Conservation (phyloP, 306 rosid species). For the Cicer yamashitae region DNA sequence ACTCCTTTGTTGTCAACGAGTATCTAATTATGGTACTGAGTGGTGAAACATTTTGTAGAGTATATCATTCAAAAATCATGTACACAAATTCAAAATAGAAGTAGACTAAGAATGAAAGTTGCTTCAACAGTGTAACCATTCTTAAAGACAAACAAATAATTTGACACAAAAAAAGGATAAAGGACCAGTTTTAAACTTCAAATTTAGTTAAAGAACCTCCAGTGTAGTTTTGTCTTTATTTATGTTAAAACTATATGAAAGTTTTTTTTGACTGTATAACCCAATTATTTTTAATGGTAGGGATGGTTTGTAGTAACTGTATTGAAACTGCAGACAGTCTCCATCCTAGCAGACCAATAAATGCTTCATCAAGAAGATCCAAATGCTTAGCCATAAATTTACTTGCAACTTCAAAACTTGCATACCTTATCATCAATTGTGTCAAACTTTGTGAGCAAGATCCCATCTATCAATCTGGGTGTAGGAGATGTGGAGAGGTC, state of each 20-base stretch:
- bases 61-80: no score
- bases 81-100: no score
- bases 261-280: not conserved
- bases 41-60: no score
- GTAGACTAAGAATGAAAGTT: no score
- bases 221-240: no score
- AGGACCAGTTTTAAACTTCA: no score
- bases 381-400: slow-evolving; percentile 20
- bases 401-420: slow-evolving; percentile 26
- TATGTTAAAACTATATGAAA: not conserved
- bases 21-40: no score
- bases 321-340: not conserved
- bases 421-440: slow-evolving; percentile 95
- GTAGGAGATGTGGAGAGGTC: slow-evolving; percentile 74
- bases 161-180: no score
- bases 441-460: slow-evolving; percentile 95
- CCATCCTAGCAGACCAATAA: not conserved
- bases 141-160: no score
- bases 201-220: no score
- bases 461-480: slow-evolving; percentile 89
- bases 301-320: not conserved
- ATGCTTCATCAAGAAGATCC: slow-evolving; percentile 5
- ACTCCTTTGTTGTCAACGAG: no score
- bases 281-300: not conserved
- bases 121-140: no score